Evolutionary conservation across 2,329 filamentous ascomycete genomes (phyloP), one percentile per base, ranked within the genome.

Genomic region (Emmonsia crescens): DNA sequence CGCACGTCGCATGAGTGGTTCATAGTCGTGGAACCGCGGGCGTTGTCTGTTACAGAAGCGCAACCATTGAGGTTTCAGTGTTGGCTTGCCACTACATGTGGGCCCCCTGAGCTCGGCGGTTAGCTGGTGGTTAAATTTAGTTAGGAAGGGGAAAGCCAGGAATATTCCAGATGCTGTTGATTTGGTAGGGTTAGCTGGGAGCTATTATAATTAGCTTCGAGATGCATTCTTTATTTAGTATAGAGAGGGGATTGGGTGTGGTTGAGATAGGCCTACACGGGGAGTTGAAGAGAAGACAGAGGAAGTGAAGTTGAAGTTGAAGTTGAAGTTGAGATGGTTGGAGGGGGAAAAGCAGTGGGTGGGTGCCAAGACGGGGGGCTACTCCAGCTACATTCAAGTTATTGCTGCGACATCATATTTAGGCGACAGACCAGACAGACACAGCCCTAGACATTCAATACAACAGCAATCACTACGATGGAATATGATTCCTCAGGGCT

Each of bases 21-120:
- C 44, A 29, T 38, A 19, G 5, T 59, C 44, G 48, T 59, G 57
- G 57, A 59, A 44, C 56, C 42, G 31, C 40, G 44, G 57, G 57
- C 44, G 29, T 38, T 36, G 27, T 51, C 46, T 59, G 57, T 12
- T 21, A 49, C 57, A 40, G 54, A 52, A 29, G 40, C 60, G 60
- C 60, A 52, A 59, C 57, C 57, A 40, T 33, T 59, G 44, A 52
- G 33, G 57, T 59, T 59, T 59, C 57, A 59, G 33, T 33, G 44
- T n/a, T 57, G 56, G 31, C 29, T 29, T 36, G 57, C 44, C 19
- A 24, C n/a, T 19, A 21, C n/a, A n/a, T 24, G 24, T 44, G 10
- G 52, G 5, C 24, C 14, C n/a, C 38, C 31, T 59, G 12, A 33
- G 16, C 8, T 21, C 29, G 57, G 57, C 57, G 57, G 57, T 51